Evolutionary conservation across 164 flowering plant genomes (phyloP).

Genomic region (Piper longum): DNA sequence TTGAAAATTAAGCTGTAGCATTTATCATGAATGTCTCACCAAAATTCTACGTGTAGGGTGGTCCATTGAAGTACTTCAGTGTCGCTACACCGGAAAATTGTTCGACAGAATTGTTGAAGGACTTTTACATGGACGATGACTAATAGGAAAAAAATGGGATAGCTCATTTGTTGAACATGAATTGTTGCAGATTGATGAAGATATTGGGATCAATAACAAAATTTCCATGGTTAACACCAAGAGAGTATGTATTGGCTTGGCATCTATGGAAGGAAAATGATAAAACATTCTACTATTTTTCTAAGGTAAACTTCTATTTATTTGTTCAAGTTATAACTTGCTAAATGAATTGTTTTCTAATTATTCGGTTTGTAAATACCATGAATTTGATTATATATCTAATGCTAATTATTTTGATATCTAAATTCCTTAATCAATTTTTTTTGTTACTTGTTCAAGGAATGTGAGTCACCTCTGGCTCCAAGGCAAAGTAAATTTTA

Average conservation of each 20-base stretch:
- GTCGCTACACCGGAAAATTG: slow-evolving; percentile 66
- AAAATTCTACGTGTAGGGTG: slow-evolving; percentile 28
- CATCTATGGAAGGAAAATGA: slow-evolving; percentile 79
- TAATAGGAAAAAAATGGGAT: slow-evolving; percentile 74
- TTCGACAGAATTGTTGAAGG: slow-evolving; percentile 39
- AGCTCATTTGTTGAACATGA: slow-evolving; percentile 51
- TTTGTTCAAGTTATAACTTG: no score
- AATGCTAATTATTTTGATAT: not conserved
- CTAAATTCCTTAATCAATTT: no score
- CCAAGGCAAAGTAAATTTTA: slow-evolving; percentile 50
- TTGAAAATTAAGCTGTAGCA: not conserved
- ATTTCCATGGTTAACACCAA: slow-evolving; percentile 68
- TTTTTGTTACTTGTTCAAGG: slow-evolving; percentile 23
- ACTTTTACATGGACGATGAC: slow-evolving; percentile 76
- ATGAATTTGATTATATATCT: not conserved
- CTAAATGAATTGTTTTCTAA: not conserved
- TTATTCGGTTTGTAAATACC: not conserved
- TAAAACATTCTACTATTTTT: slow-evolving; percentile 60
- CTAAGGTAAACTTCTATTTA: slow-evolving; percentile 29
- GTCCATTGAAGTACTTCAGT: slow-evolving; percentile 65
- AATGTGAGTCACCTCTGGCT: slow-evolving; percentile 65
- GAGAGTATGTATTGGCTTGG: slow-evolving; percentile 88
- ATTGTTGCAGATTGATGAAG: slow-evolving; percentile 52
- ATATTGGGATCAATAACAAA: slow-evolving; percentile 51
- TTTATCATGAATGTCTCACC: not conserved